Evolutionary conservation across 306 rosid genomes (phyloP).

Genomic region (Trichosanthes cucumerina): DNA sequence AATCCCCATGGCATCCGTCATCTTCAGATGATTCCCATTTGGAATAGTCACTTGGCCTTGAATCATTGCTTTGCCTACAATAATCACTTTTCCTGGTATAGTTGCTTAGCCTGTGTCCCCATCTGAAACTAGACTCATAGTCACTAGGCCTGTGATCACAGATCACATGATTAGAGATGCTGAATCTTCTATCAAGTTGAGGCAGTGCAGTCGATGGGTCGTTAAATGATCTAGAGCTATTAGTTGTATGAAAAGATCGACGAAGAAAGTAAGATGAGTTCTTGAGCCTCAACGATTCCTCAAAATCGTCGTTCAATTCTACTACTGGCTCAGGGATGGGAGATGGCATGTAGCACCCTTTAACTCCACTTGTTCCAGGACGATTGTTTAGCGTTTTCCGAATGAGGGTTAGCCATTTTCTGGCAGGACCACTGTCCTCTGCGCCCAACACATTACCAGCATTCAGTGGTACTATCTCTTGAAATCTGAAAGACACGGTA

Average conservation of each 20-base stretch:
- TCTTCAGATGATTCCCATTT: conserved; percentile 98
- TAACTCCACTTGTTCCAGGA: conserved; percentile 68
- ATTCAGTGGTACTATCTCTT: conserved; percentile 96
- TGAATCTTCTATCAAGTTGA: conserved; percentile 72
- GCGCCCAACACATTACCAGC: conserved; percentile 91
- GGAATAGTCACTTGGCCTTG: conserved; percentile 41
- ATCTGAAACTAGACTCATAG: conserved; percentile 69
- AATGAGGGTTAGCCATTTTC: conserved; percentile 87
- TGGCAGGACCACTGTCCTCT: conserved; percentile 98
- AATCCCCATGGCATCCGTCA: conserved; percentile 72
- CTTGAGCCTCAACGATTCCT: conserved; percentile 63
- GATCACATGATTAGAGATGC: conserved; percentile 76
- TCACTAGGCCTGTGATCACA: conserved; percentile 72
- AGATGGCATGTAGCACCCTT: conserved; percentile 76
- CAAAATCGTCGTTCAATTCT: conserved; percentile 79
- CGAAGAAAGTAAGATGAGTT: conserved; percentile 80
- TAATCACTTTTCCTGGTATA: conserved; percentile 51
- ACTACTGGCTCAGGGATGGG: conserved; percentile 79
- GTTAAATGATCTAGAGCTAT: conserved; percentile 60
- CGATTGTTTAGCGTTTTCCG: conserved; percentile 70
- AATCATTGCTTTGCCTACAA: conserved; percentile 22
- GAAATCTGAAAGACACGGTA: conserved; percentile 55
- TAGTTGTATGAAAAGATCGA: conserved; percentile 76
- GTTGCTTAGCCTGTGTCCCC: conserved; percentile 18
- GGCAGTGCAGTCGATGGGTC: conserved; percentile 66